Evolutionary conservation across 2,329 filamentous ascomycete genomes (phyloP).

Genomic region (Pyrenophora tritici-repentis): DNA sequence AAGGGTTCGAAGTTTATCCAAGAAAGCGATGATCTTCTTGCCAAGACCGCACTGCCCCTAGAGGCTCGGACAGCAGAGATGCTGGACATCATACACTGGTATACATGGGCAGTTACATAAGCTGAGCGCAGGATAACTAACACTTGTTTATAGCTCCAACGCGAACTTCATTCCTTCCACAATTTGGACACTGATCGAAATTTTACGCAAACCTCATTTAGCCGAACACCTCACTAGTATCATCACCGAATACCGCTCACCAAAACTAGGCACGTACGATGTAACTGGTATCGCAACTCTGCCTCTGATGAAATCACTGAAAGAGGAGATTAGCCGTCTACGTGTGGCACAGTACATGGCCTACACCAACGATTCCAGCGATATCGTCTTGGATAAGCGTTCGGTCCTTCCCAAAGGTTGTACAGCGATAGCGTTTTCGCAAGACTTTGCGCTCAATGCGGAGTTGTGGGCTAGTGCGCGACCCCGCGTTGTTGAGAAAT

Average conservation of each 20-base stretch:
- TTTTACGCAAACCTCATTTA: slow-evolving; percentile 25
- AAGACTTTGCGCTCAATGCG: slow-evolving; percentile 30
- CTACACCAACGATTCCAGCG: slow-evolving; percentile 11
- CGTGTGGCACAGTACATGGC: slow-evolving; percentile 20
- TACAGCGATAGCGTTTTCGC: slow-evolving; percentile 28
- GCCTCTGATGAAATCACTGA: slow-evolving; percentile 33
- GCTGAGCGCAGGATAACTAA: slow-evolving; percentile 5
- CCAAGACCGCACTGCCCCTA: slow-evolving; percentile 4
- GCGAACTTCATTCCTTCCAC: slow-evolving; percentile 20
- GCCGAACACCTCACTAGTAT: slow-evolving; percentile 18
- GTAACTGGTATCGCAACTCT: slow-evolving; percentile 15
- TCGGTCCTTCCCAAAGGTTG: slow-evolving; percentile 27
- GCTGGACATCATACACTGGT: slow-evolving; percentile 34
- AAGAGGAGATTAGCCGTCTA: slow-evolving; percentile 31
- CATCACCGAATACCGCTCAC: slow-evolving; percentile 14
- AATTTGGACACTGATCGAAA: slow-evolving; percentile 36
- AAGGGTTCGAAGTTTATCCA: slow-evolving; percentile 32
- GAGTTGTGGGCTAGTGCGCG: slow-evolving; percentile 29
- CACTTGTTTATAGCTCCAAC: slow-evolving; percentile 17
- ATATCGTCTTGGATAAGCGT: slow-evolving; percentile 27
- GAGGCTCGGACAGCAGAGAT: slow-evolving; percentile 25
- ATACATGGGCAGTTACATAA: slow-evolving; percentile 1
- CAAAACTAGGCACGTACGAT: slow-evolving; percentile 20
- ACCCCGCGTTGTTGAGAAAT: slow-evolving; percentile 18
- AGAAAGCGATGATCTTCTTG: slow-evolving; percentile 18